Percentiles rank a stretch among this genome's conserved stretches.
phyloP scores from a whole-genome alignment of 306 rosid species.

The Calophaca sinica region DNA sequence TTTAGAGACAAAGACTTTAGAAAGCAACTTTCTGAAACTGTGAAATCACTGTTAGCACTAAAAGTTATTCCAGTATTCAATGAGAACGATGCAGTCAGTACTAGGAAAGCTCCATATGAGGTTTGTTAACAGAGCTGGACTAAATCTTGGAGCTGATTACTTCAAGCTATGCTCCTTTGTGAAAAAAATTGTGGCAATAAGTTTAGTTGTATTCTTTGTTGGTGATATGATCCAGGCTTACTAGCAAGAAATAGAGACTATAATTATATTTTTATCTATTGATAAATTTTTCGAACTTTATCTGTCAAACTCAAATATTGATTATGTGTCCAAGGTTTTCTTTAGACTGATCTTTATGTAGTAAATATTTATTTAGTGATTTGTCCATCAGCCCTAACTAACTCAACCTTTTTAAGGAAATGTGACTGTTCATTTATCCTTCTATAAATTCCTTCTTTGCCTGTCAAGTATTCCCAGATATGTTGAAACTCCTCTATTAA shows the following conservation, averaged over 20 bases:
- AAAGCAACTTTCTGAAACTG: conserved; percentile 80
- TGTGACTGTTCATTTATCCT: conserved; percentile 18
- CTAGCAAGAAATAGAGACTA: conserved; percentile 10
- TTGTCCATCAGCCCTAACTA: background rate
- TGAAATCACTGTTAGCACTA: conserved; percentile 69
- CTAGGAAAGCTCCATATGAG: conserved; percentile 99
- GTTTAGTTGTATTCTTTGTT: conserved; percentile 14
- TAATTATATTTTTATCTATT: background rate
- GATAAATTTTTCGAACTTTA: too few relatives aligned
- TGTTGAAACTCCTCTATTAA: conserved; percentile 25
- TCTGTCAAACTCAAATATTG: too few relatives aligned
- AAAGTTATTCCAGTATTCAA: conserved; percentile 92
- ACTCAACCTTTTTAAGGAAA: background rate
- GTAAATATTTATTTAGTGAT: too few relatives aligned
- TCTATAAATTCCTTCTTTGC: background rate
- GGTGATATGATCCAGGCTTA: conserved; percentile 34
- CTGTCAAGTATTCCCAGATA: conserved; percentile 9
- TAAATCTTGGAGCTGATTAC: conserved; percentile 31
- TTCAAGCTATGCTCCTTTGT: conserved; percentile 14
- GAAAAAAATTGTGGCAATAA: conserved; percentile 4
- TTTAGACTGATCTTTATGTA: too few relatives aligned
- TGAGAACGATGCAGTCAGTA: conserved; percentile 97
- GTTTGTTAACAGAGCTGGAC: conserved; percentile 49
- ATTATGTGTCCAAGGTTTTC: too few relatives aligned
- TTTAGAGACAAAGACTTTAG: conserved; percentile 93